Evolutionary conservation across 2,329 filamentous ascomycete genomes (phyloP), one percentile per base, ranked within the genome.

Genomic region (Mollisiaceae sp.): DNA sequence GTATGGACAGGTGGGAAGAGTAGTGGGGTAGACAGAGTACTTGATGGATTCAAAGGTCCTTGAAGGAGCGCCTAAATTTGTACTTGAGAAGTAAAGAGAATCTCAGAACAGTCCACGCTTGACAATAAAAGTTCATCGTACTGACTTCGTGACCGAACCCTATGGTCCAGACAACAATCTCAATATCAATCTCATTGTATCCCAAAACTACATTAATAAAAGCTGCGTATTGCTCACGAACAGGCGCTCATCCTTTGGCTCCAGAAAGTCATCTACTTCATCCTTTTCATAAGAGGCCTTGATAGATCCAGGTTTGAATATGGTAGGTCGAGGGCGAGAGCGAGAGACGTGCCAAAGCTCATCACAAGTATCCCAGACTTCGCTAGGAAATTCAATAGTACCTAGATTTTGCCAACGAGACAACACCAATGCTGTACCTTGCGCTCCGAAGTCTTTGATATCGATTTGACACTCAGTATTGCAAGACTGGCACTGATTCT

Each of bases 21-120:
- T 8, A 57, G n/a, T 58, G 47, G 35, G 0, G 2, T 63, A 5
- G 41, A 63, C 35, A 60, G 43, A 18, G 35, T 66, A 2, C 41
- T 47, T 2, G 32, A 63, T 24, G 64, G 64, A 5, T 66, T 63
- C 57, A 66, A 66, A 39, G 64, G 64, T 4, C 64, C 64, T 6
- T 54, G 50, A 54, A 32, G 8, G 5, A 22, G n/a, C 5, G n/a
- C 8, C 22, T 50, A 5, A 3, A 4, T 47, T 9, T 4, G 50
- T 32, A 32, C 9, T 15, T 35, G 8, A 52, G 47, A 27, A 45
- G n/a, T 20, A 20, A n/a, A 18, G 8, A 4, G 8, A 45, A 45
- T n/a, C 8, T n/a, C 43, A 45, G 3, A 45, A 12, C n/a, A n/a
- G 27, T 32, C 27, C 27, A 6, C 27, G 6, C 27, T 32, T 32